phyloP scores from a whole-genome alignment of 352 stramenopile species.

The Vaucheria bursata region DNA sequence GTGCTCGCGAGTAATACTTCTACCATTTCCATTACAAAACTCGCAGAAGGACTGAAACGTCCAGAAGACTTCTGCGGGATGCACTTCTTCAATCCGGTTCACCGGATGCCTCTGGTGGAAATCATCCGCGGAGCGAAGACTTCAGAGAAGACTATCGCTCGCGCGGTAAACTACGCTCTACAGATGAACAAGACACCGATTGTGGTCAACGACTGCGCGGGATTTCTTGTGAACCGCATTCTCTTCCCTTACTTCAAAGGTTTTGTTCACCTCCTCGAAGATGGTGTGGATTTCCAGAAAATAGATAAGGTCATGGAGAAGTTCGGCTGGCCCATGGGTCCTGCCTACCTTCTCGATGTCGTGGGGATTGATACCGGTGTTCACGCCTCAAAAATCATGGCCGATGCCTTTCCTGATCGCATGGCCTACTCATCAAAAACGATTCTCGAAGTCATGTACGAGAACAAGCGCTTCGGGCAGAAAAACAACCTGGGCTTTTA shows the following conservation, averaged over 20 bases:
- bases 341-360: background rate
- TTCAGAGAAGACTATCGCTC: background rate
- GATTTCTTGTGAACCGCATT: background rate
- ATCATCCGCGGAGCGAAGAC: background rate
- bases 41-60: background rate
- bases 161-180: background rate
- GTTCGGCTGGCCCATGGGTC: background rate
- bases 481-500: conserved; percentile 1
- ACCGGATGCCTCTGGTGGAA: background rate
- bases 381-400: background rate
- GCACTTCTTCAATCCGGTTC: conserved; percentile 3
- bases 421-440: background rate
- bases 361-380: background rate
- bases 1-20: background rate
- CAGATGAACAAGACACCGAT: background rate
- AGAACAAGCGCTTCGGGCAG: background rate
- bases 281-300: background rate
- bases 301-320: conserved; percentile 1
- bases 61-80: background rate
- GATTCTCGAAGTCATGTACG: background rate
- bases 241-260: conserved; percentile 4
- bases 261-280: background rate
- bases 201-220: background rate
- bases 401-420: background rate
- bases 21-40: conserved; percentile 6